These are phyloP conservation scores for Trypanosoma melophagium DNA, from an alignment of 208 protist species.

Conservation along the genomic window DNA sequence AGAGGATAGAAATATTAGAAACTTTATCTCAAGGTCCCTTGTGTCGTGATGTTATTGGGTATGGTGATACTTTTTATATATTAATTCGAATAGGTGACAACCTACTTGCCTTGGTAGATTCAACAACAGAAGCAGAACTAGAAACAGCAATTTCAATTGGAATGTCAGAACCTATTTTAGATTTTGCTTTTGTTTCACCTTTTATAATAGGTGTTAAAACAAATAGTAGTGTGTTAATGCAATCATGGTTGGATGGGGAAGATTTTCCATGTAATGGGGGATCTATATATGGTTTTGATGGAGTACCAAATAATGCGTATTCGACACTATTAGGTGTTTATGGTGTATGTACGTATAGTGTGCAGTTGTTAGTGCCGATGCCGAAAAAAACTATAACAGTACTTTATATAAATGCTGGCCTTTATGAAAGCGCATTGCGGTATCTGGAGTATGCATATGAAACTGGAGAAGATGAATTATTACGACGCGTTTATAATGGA, in stretches of 20 bases:
- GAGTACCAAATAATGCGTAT: neutral
- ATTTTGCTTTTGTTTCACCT: slow-evolving; percentile 23
- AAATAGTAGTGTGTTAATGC: slow-evolving; percentile 10
- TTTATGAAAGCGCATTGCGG: slow-evolving; percentile 14
- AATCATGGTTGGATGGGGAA: slow-evolving; percentile 20
- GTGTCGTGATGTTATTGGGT: slow-evolving; percentile 7
- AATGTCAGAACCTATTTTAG: slow-evolving; percentile 19
- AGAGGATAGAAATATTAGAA: slow-evolving; percentile 1
- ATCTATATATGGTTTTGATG: slow-evolving; percentile 6
- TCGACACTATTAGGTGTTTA: slow-evolving; percentile 8
- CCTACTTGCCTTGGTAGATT: slow-evolving; percentile 11
- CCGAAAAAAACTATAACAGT: slow-evolving; percentile 8
- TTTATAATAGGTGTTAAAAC: slow-evolving; percentile 23
- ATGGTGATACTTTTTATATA: slow-evolving; percentile 1
- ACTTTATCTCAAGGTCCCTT: neutral
- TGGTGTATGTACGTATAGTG: neutral
- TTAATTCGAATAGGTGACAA: slow-evolving; percentile 10
- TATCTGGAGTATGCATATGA: slow-evolving; percentile 7
- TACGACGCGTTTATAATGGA: slow-evolving; percentile 19
- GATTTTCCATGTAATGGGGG: slow-evolving; percentile 4
- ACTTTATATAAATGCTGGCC: slow-evolving; percentile 12
- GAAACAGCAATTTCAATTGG: slow-evolving; percentile 3
- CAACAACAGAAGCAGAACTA: neutral
- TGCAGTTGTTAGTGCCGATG: slow-evolving; percentile 13
- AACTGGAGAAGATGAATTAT: neutral